These are phyloP conservation scores for Coniochaeta hoffmannii DNA, from an alignment of 2,329 filamentous ascomycete species.

Conservation along the genomic window DNA sequence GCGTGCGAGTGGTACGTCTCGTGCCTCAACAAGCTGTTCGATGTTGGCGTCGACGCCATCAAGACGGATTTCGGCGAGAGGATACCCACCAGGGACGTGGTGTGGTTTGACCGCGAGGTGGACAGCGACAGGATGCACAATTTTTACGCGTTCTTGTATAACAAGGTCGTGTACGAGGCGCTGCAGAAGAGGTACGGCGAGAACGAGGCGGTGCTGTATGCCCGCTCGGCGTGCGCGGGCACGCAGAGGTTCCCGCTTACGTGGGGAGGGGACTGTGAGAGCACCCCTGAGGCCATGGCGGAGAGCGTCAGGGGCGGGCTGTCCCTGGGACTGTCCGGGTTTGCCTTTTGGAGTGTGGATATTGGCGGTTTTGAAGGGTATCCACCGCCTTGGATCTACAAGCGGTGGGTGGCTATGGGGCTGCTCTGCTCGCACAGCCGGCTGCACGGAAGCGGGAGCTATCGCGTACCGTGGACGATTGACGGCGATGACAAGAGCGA, in stretches of 20 bases:
- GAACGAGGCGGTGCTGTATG: slow-evolving; percentile 56
- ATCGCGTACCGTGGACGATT: slow-evolving; percentile 69
- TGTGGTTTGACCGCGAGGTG: slow-evolving; percentile 51
- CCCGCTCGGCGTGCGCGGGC: slow-evolving; percentile 59
- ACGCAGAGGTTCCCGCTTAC: slow-evolving; percentile 62
- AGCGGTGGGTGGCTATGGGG: slow-evolving; percentile 72
- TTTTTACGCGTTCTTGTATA: slow-evolving; percentile 68
- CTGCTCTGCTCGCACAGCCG: slow-evolving; percentile 63
- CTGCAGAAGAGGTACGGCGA: slow-evolving; percentile 45
- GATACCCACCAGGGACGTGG: slow-evolving; percentile 57
- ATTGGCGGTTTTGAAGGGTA: slow-evolving; percentile 52
- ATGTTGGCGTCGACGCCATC: slow-evolving; percentile 62
- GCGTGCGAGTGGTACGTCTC: slow-evolving; percentile 57
- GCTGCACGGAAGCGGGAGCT: slow-evolving; percentile 62
- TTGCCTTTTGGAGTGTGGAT: slow-evolving; percentile 23
- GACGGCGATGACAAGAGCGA: slow-evolving; percentile 54
- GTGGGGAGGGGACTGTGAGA: slow-evolving; percentile 72
- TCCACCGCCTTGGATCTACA: slow-evolving; percentile 63
- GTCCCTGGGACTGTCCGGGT: slow-evolving; percentile 19
- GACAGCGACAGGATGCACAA: slow-evolving; percentile 68
- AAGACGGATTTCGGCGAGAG: slow-evolving; percentile 74
- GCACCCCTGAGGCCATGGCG: slow-evolving; percentile 64
- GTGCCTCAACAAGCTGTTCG: slow-evolving; percentile 57
- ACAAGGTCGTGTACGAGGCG: slow-evolving; percentile 61
- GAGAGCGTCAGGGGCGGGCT: slow-evolving; percentile 38